Evolutionary conservation across 2,329 filamentous ascomycete species (phyloP).

Genomic region (Canariomyces notabilis): DNA sequence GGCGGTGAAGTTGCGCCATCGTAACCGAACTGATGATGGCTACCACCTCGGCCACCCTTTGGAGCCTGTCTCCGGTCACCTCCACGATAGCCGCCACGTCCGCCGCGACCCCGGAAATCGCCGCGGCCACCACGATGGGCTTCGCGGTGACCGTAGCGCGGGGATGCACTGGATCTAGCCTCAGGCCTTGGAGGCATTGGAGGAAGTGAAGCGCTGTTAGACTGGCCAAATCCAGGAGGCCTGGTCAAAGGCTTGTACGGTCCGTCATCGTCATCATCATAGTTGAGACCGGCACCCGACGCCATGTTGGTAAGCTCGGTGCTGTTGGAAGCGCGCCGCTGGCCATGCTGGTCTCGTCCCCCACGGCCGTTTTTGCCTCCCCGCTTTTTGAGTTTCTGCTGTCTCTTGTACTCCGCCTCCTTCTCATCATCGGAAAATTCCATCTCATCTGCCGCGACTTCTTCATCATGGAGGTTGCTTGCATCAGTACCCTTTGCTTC

Average conservation of each 20-base stretch:
- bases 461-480: conserved; percentile 91
- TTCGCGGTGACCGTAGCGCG: conserved; percentile 24
- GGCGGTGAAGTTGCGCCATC: conserved; percentile 17
- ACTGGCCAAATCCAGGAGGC: conserved; percentile 57
- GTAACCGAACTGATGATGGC: conserved; percentile 14
- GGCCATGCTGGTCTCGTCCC: conserved; percentile 17
- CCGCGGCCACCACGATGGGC: conserved; percentile 39
- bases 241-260: conserved; percentile 68
- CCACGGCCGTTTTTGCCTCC: conserved; percentile 41
- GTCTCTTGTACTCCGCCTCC: conserved; percentile 74
- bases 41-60: conserved; percentile 33
- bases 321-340: background rate
- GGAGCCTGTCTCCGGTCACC: conserved; percentile 33
- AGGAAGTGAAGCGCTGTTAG: conserved; percentile 34
- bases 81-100: conserved; percentile 32
- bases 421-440: conserved; percentile 97
- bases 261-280: conserved; percentile 64
- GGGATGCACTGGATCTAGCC: conserved; percentile 23
- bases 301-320: background rate
- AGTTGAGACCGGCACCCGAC: conserved; percentile 47
- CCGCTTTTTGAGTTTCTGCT: conserved; percentile 61
- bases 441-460: conserved; percentile 76
- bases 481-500: conserved; percentile 84
- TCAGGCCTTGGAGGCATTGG: conserved; percentile 36
- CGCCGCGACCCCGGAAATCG: conserved; percentile 44